These are phyloP conservation scores for Saturnispora quitensis DNA, from an alignment of 805 yeast species.

Conservation along the genomic window DNA sequence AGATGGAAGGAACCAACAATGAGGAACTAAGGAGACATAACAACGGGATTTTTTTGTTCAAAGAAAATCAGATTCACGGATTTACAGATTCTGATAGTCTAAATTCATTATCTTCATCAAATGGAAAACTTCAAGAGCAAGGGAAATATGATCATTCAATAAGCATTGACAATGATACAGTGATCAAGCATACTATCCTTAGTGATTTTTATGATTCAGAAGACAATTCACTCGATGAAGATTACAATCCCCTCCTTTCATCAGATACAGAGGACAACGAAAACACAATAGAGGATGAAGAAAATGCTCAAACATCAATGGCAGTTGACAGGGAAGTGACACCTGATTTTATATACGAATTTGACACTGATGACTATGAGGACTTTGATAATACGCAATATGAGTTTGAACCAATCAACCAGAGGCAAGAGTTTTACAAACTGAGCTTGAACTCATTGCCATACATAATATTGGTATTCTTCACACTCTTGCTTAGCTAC, in stretches of 20 bases:
- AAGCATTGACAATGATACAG: background rate
- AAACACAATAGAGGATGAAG: background rate
- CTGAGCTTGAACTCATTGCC: conserved; percentile 12
- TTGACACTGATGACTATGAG: conserved; percentile 7
- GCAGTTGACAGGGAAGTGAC: background rate
- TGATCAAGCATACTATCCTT: background rate
- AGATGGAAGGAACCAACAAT: background rate
- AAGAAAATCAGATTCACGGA: background rate
- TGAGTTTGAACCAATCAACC: conserved; percentile 12
- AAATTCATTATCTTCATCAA: background rate
- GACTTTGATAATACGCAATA: conserved; percentile 11
- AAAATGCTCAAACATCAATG: background rate
- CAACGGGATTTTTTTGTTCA: background rate
- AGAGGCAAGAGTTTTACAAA: conserved; percentile 9
- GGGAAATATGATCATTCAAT: background rate
- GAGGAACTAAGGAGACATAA: background rate
- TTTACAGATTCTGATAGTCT: background rate
- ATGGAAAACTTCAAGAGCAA: background rate
- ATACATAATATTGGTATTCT: conserved; percentile 4
- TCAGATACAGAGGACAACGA: background rate
- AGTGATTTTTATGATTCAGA: background rate
- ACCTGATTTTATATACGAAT: background rate
- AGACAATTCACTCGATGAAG: background rate
- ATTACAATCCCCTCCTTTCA: background rate
- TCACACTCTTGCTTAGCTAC: conserved; percentile 5